A percentile compares a stretch with the other conserved stretches of the same genome.
phyloP scores from a whole-genome alignment of 305 asterid genomes.

The Fraxinus paxiana region DNA sequence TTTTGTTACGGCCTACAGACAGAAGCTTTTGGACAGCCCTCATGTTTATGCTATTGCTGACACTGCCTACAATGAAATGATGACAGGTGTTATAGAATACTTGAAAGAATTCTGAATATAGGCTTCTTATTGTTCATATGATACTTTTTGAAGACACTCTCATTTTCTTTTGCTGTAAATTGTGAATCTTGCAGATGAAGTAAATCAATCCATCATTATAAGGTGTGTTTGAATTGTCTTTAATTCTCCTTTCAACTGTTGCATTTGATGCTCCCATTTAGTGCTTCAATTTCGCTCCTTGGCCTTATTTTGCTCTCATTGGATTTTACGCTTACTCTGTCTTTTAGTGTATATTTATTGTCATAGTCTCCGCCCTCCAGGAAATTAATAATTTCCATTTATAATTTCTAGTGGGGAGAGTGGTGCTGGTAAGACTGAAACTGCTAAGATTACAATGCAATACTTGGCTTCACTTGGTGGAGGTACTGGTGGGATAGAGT shows the following conservation, averaged over 20 bases:
- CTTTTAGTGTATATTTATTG: background rate
- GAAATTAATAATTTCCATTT: constrained; percentile 26
- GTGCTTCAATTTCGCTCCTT: constrained; percentile 16
- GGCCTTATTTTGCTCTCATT: background rate
- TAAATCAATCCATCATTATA: constrained; percentile 79
- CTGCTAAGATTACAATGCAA: constrained; percentile 74
- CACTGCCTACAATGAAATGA: constrained; percentile 67
- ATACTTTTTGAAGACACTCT: constrained; percentile 11
- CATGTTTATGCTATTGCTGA: constrained; percentile 83
- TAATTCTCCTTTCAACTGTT: constrained; percentile 20
- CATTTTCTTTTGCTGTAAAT: constrained; percentile 23
- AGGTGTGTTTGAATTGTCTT: constrained; percentile 51
- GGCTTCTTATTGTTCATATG: constrained; percentile 16
- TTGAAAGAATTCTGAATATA: constrained; percentile 24
- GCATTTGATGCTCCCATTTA: constrained; percentile 12
- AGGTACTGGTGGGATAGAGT: constrained; percentile 57
- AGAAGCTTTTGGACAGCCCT: constrained; percentile 67
- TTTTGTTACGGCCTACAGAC: constrained; percentile 54
- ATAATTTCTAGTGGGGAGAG: constrained; percentile 73
- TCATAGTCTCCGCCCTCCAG: background rate
- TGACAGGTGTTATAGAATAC: constrained; percentile 57
- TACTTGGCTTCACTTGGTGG: constrained; percentile 80
- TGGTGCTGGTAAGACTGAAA: constrained; percentile 96
- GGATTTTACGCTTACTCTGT: constrained; percentile 9
- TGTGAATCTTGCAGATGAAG: constrained; percentile 53